Evolutionary conservation across 1,284 basidiomycete species (phyloP).

Genomic region (Sanghuangporus weigelae): DNA sequence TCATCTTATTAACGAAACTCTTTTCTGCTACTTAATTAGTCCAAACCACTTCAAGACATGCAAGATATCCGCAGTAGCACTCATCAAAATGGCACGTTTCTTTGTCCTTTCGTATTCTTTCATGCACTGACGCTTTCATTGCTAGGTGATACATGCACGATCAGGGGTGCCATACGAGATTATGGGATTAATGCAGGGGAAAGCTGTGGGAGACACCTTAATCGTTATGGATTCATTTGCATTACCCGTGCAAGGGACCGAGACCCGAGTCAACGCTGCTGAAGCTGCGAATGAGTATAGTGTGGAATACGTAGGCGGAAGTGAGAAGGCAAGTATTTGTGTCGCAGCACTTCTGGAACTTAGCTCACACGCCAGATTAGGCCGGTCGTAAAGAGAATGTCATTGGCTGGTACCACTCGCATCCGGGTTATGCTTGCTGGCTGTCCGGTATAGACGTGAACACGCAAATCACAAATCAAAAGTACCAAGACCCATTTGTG

Average conservation of each 20-base stretch:
- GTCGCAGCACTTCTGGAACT: not conserved
- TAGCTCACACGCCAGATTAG: constrained; percentile 31
- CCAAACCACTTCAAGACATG: constrained; percentile 93
- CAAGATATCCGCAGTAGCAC: constrained; percentile 90
- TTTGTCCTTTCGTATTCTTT: not conserved
- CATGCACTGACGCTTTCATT: not conserved
- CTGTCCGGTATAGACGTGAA: constrained; percentile 94
- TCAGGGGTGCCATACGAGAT: constrained; percentile 98
- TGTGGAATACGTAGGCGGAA: constrained; percentile 86
- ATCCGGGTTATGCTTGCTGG: constrained; percentile 98
- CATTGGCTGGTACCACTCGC: constrained; percentile 99
- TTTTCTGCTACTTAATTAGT: constrained; percentile 34
- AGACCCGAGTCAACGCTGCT: constrained; percentile 95
- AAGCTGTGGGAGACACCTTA: constrained; percentile 81
- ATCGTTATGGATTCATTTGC: constrained; percentile 97
- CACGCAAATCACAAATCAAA: constrained; percentile 94
- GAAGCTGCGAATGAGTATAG: constrained; percentile 98
- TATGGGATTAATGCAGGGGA: constrained; percentile 99
- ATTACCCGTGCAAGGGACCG: constrained; percentile 96
- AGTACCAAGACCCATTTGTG: constrained; percentile 93
- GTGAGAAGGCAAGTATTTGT: constrained; percentile 57
- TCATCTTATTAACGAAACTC: not conserved
- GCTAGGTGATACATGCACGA: constrained; percentile 92
- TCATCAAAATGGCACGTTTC: constrained; percentile 91
- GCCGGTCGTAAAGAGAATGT: constrained; percentile 82